A percentile compares a stretch with the other conserved stretches of the same genome.
phyloP scores from a whole-genome alignment of 2,329 filamentous ascomycete species.

The Xylariales sp. region DNA sequence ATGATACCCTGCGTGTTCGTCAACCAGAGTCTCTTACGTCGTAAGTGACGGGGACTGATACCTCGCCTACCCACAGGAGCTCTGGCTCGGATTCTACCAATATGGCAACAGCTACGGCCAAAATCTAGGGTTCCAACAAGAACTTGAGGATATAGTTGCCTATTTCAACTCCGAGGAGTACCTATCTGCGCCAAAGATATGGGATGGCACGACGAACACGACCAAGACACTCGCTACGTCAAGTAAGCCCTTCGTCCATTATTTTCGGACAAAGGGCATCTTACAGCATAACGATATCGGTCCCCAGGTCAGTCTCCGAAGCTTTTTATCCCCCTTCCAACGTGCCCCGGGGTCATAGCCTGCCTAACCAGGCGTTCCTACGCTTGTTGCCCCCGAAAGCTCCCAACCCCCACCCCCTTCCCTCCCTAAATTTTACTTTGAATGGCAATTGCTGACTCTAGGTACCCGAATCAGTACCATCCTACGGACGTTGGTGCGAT shows the following conservation, averaged over 20 bases:
- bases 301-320: slow-evolving; percentile 51
- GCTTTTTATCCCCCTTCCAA: too few species aligned
- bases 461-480: slow-evolving; percentile 55
- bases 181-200: slow-evolving; percentile 54
- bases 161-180: slow-evolving; percentile 63
- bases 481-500: slow-evolving; percentile 71
- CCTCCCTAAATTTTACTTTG: too few species aligned
- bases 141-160: slow-evolving; percentile 63
- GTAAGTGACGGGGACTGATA: not conserved
- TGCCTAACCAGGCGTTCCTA: too few species aligned
- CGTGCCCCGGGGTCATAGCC: too few species aligned
- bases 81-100: slow-evolving; percentile 64
- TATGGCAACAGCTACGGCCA: slow-evolving; percentile 63
- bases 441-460: too few species aligned
- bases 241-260: slow-evolving; percentile 63
- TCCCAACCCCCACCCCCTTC: too few species aligned
- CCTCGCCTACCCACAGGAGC: slow-evolving; percentile 29
- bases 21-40: not conserved
- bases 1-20: too few species aligned
- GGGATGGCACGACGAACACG: slow-evolving; percentile 55
- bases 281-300: slow-evolving; percentile 71
- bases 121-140: slow-evolving; percentile 59
- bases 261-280: slow-evolving; percentile 71
- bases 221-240: slow-evolving; percentile 49
- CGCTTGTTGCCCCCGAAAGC: too few species aligned